Conservation (phyloP, 2,329 filamentous ascomycete genomes). For the Podosphaera xanthii region DNA sequence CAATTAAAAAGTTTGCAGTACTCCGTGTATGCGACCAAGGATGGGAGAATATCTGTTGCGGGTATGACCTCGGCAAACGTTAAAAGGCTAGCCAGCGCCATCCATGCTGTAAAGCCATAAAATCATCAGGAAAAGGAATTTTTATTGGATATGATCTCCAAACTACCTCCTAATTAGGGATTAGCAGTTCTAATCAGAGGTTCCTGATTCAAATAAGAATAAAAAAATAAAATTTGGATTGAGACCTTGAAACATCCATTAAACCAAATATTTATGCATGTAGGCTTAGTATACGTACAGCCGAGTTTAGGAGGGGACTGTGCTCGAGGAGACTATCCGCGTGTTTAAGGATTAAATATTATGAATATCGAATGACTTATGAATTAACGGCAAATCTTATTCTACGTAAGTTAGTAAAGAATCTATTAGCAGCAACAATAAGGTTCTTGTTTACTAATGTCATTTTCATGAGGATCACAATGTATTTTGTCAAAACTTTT, state of each 20-base stretch:
- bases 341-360: neutral
- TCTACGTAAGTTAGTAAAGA: neutral
- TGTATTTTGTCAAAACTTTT: no score
- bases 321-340: neutral
- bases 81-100: constrained; percentile 57
- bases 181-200: neutral
- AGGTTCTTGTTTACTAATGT: no score
- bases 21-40: constrained; percentile 92
- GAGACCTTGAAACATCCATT: no score
- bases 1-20: constrained; percentile 25
- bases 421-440: no score
- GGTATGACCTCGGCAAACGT: constrained; percentile 66
- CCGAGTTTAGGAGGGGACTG: neutral
- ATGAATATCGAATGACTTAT: neutral
- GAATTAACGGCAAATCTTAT: neutral
- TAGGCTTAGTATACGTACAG: neutral
- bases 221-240: no score
- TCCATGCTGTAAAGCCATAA: constrained; percentile 50
- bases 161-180: neutral
- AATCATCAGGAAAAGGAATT: neutral
- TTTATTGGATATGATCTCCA: neutral
- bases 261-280: no score
- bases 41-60: constrained; percentile 67
- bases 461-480: no score
- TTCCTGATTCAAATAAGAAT: neutral